Evolutionary conservation across 2,329 filamentous ascomycete species (phyloP).

Genomic region (Metarhizium guizhouense): DNA sequence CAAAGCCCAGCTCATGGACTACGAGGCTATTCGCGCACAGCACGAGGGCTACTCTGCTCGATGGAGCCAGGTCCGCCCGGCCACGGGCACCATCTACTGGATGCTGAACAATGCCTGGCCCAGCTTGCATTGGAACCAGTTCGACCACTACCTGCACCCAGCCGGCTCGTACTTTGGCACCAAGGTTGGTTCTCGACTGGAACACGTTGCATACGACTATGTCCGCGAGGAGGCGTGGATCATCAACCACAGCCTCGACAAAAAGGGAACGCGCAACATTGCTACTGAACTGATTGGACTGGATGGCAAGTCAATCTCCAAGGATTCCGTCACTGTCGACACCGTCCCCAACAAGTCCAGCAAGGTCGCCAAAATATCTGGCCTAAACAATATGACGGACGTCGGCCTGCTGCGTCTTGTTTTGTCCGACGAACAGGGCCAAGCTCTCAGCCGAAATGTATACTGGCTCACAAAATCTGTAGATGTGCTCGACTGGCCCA

Average conservation of each 20-base stretch:
- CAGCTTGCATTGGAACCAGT: constrained; percentile 55
- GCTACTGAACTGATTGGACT: constrained; percentile 39
- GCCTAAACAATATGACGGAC: constrained; percentile 24
- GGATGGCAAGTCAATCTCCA: constrained; percentile 33
- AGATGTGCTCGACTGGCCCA: constrained; percentile 45
- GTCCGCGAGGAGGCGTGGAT: constrained; percentile 34
- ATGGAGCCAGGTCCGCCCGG: constrained; percentile 41
- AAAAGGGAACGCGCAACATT: constrained; percentile 30
- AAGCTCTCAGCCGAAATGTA: constrained; percentile 43
- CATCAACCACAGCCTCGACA: constrained; percentile 42
- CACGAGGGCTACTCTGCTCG: constrained; percentile 46
- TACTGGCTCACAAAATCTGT: constrained; percentile 45
- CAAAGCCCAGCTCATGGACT: constrained; percentile 54
- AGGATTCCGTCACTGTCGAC: constrained; percentile 17
- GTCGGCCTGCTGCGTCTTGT: constrained; percentile 42
- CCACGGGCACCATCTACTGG: constrained; percentile 57
- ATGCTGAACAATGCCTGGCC: constrained; percentile 61
- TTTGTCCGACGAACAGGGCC: constrained; percentile 24
- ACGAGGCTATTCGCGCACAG: constrained; percentile 51
- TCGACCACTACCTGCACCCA: constrained; percentile 53
- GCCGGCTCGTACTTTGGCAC: constrained; percentile 51
- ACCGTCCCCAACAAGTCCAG: constrained; percentile 36
- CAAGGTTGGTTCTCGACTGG: constrained; percentile 38
- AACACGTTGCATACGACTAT: constrained; percentile 50
- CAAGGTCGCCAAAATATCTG: constrained; percentile 15